Conservation (phyloP, 805 yeast species). For the Myxozyma monticola region DNA sequence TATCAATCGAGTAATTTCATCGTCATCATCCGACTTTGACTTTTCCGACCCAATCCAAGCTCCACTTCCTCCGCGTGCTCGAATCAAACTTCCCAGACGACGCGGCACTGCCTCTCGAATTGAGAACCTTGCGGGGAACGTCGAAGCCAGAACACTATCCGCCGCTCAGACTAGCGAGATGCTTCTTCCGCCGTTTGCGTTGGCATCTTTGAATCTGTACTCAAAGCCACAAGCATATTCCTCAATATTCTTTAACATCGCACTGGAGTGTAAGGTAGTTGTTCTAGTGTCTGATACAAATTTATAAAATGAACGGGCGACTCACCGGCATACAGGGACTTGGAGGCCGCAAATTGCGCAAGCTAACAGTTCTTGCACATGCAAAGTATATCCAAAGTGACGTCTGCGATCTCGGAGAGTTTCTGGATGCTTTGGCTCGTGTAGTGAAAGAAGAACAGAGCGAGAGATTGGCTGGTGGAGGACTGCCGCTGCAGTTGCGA, state of each 20-base stretch:
- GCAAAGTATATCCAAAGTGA: slow-evolving; percentile 23
- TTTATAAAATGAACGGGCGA: not conserved
- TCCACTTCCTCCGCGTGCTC: no score
- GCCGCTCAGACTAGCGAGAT: slow-evolving; percentile 5
- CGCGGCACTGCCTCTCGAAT: no score
- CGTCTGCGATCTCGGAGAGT: slow-evolving; percentile 7
- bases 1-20: not conserved
- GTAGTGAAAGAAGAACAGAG: slow-evolving; percentile 7
- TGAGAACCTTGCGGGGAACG: no score
- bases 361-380: slow-evolving; percentile 23
- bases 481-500: no score
- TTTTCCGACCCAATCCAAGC: no score
- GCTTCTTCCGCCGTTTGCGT: slow-evolving; percentile 20
- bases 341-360: slow-evolving; percentile 24
- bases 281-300: no score
- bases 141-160: no score
- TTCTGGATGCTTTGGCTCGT: slow-evolving; percentile 16
- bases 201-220: slow-evolving; percentile 20
- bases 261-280: slow-evolving; percentile 19
- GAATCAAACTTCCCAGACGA: no score
- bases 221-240: slow-evolving; percentile 19
- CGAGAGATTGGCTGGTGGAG: no score
- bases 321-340: slow-evolving; percentile 10
- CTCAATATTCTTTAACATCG: slow-evolving; percentile 11
- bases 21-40: not conserved